These are phyloP conservation scores for Hypoxylon intermedium DNA, from an alignment of 495 filamentous ascomycete species.

Conservation along the genomic window DNA sequence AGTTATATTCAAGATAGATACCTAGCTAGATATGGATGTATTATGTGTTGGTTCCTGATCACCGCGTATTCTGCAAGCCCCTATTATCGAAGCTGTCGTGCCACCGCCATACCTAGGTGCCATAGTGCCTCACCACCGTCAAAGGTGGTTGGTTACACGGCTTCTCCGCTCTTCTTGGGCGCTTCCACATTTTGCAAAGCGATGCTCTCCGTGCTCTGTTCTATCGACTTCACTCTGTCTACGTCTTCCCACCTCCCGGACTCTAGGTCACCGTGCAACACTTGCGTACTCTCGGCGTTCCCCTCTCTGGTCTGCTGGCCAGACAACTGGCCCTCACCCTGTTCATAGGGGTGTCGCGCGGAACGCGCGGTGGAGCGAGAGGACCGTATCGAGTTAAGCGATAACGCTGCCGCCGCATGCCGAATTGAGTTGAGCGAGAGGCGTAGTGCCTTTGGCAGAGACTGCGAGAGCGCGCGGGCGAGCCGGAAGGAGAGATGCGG, in stretches of 20 bases:
- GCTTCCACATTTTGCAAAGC: background rate
- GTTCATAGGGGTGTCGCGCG: background rate
- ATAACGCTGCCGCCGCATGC: background rate
- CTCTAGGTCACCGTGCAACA: background rate
- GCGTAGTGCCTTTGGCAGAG: background rate
- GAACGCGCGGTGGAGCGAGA: background rate
- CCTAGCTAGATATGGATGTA: no score
- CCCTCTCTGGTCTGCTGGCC: background rate
- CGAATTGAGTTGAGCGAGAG: background rate
- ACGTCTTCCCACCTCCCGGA: background rate
- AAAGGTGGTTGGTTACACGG: no score
- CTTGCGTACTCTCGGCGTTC: background rate
- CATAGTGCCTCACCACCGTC: no score
- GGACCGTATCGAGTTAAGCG: background rate
- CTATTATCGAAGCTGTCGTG: no score
- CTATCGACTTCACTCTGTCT: background rate
- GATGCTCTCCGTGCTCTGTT: background rate
- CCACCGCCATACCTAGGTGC: no score
- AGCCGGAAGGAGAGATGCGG: slow-evolving; percentile 17
- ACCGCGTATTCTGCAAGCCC: no score
- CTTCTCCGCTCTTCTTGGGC: background rate
- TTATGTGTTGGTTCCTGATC: no score
- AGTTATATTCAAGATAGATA: no score
- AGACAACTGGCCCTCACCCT: background rate
- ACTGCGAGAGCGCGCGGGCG: slow-evolving; percentile 1